Evolutionary conservation across 2,329 filamentous ascomycete genomes (phyloP).

Genomic region (Aspergillus fructus): DNA sequence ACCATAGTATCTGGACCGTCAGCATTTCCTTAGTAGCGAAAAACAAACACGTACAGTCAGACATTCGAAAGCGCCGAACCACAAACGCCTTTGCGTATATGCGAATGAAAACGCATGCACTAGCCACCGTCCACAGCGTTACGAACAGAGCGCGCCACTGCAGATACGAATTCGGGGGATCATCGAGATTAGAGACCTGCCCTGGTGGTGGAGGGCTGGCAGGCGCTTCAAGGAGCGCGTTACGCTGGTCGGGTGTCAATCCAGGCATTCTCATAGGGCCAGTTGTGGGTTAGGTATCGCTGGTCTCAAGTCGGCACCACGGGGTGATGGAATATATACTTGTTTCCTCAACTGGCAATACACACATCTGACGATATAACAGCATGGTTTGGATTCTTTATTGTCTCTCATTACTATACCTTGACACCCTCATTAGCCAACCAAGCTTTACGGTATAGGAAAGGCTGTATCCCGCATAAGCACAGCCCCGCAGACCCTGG

Average conservation of each 20-base stretch:
- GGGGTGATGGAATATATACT: too few species aligned
- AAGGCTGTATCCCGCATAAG: too few species aligned
- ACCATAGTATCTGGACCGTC: not conserved
- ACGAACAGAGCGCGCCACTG: not conserved
- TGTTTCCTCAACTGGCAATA: too few species aligned
- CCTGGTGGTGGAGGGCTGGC: conserved; percentile 1
- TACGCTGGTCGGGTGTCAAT: not conserved
- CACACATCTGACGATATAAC: too few species aligned
- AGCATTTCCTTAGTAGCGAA: not conserved
- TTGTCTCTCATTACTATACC: too few species aligned
- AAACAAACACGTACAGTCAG: conserved; percentile 2
- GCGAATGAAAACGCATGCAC: not conserved
- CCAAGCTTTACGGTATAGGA: too few species aligned
- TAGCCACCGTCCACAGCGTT: not conserved
- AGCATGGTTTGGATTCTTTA: too few species aligned
- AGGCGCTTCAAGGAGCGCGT: not conserved
- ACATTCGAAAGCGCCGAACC: not conserved
- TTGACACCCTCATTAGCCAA: too few species aligned
- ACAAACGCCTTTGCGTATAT: conserved; percentile 6
- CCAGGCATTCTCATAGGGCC: not conserved
- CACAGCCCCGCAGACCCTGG: too few species aligned
- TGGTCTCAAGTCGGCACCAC: too few species aligned
- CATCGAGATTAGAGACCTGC: not conserved
- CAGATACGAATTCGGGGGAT: not conserved
- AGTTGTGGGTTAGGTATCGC: too few species aligned